A percentile compares a stretch with the other conserved stretches of the same genome.
Evolutionary conservation across 768 basidiomycete genomes (phyloP).

Genomic region (Tulasnella sp.): DNA sequence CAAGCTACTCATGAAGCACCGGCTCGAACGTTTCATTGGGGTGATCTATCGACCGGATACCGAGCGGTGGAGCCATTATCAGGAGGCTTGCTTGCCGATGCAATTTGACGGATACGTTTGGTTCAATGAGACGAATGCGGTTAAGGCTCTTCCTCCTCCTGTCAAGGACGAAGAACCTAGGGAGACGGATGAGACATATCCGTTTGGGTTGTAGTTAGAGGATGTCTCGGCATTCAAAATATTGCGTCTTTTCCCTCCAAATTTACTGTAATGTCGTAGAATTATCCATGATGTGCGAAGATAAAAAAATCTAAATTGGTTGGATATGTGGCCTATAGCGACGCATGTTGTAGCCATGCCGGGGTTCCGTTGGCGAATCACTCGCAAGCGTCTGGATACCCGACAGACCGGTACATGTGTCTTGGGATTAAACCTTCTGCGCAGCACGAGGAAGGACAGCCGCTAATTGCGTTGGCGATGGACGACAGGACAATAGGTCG

Average conservation of each 20-base stretch:
- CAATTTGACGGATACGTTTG: slow-evolving; percentile 42
- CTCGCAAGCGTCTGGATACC: not conserved
- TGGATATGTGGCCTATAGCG: not conserved
- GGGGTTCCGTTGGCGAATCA: not conserved
- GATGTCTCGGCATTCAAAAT: not conserved
- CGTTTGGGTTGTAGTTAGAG: slow-evolving; percentile 30
- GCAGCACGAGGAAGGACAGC: not conserved
- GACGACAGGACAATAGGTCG: not conserved
- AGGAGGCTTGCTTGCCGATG: slow-evolving; percentile 39
- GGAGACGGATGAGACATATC: slow-evolving; percentile 31
- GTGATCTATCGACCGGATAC: slow-evolving; percentile 42
- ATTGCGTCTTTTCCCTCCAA: not conserved
- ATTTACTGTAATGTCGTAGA: not conserved
- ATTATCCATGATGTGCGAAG: not conserved
- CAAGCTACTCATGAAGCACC: slow-evolving; percentile 26
- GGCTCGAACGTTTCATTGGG: slow-evolving; percentile 43
- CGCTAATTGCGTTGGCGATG: slow-evolving; percentile 12
- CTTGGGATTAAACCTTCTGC: not conserved
- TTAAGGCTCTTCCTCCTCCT: not conserved
- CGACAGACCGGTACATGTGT: slow-evolving; percentile 7
- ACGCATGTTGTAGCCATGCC: not conserved
- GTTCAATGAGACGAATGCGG: slow-evolving; percentile 32
- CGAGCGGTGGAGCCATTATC: slow-evolving; percentile 43
- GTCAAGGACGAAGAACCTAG: slow-evolving; percentile 7
- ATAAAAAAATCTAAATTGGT: not conserved